Evolutionary conservation across 1,284 basidiomycete genomes (phyloP).

Genomic region (Leucoagaricus sp.): DNA sequence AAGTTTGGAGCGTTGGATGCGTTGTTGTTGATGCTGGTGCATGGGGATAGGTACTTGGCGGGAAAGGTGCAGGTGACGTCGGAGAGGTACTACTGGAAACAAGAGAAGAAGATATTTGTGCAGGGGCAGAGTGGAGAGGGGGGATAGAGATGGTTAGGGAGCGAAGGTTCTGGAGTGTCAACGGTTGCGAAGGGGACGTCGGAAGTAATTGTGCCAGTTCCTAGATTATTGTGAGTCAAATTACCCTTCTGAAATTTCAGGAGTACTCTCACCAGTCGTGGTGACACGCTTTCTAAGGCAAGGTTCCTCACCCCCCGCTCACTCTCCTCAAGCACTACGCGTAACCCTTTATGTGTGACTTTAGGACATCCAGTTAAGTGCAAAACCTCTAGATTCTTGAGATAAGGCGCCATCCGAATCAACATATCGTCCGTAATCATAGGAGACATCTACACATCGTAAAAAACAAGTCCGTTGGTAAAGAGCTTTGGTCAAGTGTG

Average conservation of each 20-base stretch:
- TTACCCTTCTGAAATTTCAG: not conserved
- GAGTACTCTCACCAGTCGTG: constrained; percentile 51
- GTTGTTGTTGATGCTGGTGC: not conserved
- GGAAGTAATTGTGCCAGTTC: constrained; percentile 36
- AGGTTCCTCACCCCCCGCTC: constrained; percentile 48
- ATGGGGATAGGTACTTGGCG: not conserved
- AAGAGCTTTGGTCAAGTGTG: not conserved
- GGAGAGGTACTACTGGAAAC: no score
- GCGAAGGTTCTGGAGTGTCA: constrained; percentile 42
- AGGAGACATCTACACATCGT: constrained; percentile 48
- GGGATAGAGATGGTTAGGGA: constrained; percentile 38
- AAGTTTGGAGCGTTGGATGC: not conserved
- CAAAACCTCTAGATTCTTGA: constrained; percentile 53
- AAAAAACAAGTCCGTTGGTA: no score
- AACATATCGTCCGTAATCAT: constrained; percentile 58
- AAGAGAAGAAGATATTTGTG: constrained; percentile 26
- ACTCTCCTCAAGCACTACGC: constrained; percentile 45
- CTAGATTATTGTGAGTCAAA: constrained; percentile 48
- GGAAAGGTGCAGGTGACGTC: constrained; percentile 20
- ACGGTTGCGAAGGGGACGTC: constrained; percentile 32
- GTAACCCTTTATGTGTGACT: constrained; percentile 64
- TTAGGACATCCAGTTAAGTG: constrained; percentile 66
- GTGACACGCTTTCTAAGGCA: constrained; percentile 65
- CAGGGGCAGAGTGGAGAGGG: not conserved
- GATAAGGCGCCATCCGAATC: constrained; percentile 44